Conservation (phyloP, 2,329 filamentous ascomycete species). For the Fusarium abutilonis region DNA sequence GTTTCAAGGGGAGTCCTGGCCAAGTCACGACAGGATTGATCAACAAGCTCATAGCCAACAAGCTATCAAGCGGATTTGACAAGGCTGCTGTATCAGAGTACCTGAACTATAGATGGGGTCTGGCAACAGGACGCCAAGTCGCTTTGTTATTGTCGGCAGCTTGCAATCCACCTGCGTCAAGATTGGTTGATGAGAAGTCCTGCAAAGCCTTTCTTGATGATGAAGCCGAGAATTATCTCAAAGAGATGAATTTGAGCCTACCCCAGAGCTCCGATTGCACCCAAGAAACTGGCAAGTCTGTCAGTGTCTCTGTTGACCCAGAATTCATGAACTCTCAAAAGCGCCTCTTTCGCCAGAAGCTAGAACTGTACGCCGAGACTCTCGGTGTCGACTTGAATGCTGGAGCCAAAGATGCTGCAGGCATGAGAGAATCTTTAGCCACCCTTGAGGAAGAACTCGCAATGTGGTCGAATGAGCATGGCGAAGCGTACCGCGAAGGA, state of each 20-base stretch:
- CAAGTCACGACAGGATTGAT: constrained; percentile 94
- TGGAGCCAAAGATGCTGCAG: constrained; percentile 89
- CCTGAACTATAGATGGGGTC: constrained; percentile 90
- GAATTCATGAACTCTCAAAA: constrained; percentile 95
- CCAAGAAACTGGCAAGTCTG: constrained; percentile 83
- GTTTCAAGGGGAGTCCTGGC: constrained; percentile 95
- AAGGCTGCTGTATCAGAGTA: constrained; percentile 96
- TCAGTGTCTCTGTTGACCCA: constrained; percentile 76
- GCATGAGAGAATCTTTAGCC: constrained; percentile 83
- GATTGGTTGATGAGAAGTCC: constrained; percentile 87
- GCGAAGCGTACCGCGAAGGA: constrained; percentile 92
- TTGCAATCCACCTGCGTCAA: constrained; percentile 89
- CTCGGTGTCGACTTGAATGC: constrained; percentile 95
- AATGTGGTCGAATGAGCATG: constrained; percentile 93
- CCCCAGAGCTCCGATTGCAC: constrained; percentile 47
- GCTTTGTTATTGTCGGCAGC: constrained; percentile 86
- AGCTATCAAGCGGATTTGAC: constrained; percentile 99
- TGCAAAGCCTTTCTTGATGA: constrained; percentile 93
- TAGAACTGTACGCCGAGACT: constrained; percentile 93
- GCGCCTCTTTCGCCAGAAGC: constrained; percentile 97
- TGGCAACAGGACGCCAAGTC: constrained; percentile 87
- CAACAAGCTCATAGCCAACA: constrained; percentile 93
- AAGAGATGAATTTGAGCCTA: constrained; percentile 38
- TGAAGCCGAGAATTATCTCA: constrained; percentile 87
- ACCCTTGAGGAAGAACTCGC: constrained; percentile 92